phyloP scores from a whole-genome alignment of 176 grass and related monocot genomes.

The Carex cristatella region DNA sequence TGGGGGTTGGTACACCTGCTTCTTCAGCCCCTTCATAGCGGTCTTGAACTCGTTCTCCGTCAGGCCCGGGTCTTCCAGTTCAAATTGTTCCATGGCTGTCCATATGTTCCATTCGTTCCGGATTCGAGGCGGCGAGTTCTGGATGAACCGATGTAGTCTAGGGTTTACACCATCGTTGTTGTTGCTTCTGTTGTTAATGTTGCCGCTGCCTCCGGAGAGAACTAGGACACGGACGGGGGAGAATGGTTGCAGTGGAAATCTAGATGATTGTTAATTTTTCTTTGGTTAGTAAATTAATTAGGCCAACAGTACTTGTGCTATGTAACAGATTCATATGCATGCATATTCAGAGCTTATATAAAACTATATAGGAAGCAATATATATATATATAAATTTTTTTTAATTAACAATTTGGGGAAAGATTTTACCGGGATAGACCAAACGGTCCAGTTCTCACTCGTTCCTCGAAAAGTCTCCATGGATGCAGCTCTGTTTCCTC shows the following conservation, averaged over 20 bases:
- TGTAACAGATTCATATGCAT: not conserved
- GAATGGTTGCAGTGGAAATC: slow-evolving; percentile 36
- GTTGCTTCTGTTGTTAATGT: not conserved
- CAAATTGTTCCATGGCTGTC: not conserved
- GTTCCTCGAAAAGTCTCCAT: slow-evolving; percentile 43
- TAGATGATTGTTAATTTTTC: slow-evolving; percentile 2
- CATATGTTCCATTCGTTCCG: slow-evolving; percentile 35
- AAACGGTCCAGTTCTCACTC: slow-evolving; percentile 41
- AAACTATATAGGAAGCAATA: not conserved
- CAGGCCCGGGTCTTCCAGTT: slow-evolving; percentile 22
- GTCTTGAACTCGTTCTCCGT: slow-evolving; percentile 39
- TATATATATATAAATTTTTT: too few relatives aligned
- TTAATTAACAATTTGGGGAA: not conserved
- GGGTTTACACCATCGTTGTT: slow-evolving; percentile 21
- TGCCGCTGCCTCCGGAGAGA: not conserved
- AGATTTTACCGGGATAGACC: slow-evolving; percentile 28
- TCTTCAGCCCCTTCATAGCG: slow-evolving; percentile 37
- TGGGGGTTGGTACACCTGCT: slow-evolving; percentile 22
- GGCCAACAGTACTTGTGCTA: not conserved
- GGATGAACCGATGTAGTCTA: slow-evolving; percentile 27
- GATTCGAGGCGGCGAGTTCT: slow-evolving; percentile 41
- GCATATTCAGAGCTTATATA: not conserved
- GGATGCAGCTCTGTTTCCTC: slow-evolving; percentile 24
- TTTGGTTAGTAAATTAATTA: not conserved
- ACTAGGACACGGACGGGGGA: slow-evolving; percentile 27